Base-by-base conservation (phyloP, 129 eudicot species). In the Dittrichia graveolens region DNA sequence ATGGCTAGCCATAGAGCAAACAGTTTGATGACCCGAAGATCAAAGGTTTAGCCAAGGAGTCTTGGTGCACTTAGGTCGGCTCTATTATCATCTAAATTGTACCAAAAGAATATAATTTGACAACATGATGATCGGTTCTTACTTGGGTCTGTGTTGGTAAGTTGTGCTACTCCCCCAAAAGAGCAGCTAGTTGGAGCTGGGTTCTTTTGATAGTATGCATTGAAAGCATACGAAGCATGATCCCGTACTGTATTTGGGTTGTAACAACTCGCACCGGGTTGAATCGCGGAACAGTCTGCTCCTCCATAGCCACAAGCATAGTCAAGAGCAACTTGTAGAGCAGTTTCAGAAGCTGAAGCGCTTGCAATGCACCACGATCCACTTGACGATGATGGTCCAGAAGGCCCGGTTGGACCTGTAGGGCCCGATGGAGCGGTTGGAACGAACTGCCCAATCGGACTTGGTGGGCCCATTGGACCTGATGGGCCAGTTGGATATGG, bases 261-360 rank as follows among this genome's bases (percentile, higher is more conserved):
- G 65, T 83, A 87, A 80, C 98, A 93, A 35, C 73, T 73, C 0
- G 84, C 87, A 45, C 91, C 88, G 0, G 92, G 85, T 78, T 94
- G 96, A 77, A 94, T 83, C 14, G 87, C 83, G 1, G 98, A 84
- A 69, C 98, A 94, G 14, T 94, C 98, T n/a, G 96, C 87, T 34
- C 98, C 98, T 64, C 98, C 98, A 81, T 83, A 90, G 18, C 98
- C 98, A 77, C 98, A 94, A 3, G 98, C 96, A 62, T 94, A 94
- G 69, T 94, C 98, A 61, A 94, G 81, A 42, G 92, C 98, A 18
- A 94, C 98, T 61, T 94, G 96, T 49, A 94, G 75, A 40, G 97
- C 83, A 19, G 96, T 87, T 61, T 86, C 79, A 54, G 98, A 90
- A 75, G 97, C 98, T 44, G 84, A 55, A 31, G 92, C 75, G 62